Evolutionary conservation across 768 basidiomycete species (phyloP).

Genomic region (Trametes sanguinea): DNA sequence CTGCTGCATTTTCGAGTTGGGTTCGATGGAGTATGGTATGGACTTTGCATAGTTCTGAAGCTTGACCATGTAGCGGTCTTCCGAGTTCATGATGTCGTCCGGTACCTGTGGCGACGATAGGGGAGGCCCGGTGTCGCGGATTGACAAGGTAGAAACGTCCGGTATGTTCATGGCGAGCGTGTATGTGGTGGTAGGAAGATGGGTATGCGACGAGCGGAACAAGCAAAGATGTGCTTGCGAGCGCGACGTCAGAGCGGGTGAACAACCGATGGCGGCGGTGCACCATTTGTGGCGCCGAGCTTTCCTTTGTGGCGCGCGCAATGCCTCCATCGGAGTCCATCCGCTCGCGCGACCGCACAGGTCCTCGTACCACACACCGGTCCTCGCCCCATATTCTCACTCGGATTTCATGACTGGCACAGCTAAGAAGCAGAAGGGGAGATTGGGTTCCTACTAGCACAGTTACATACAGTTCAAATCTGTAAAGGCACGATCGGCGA

Average conservation of each 20-base stretch:
- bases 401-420: too few relatives aligned
- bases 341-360: neutral
- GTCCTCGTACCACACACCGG: neutral
- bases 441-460: too few relatives aligned
- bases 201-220: constrained; percentile 16
- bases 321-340: neutral
- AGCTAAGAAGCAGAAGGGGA: neutral
- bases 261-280: constrained; percentile 11
- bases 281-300: constrained; percentile 10
- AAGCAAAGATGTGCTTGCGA: constrained; percentile 32
- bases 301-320: constrained; percentile 7
- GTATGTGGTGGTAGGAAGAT: constrained; percentile 32
- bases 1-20: constrained; percentile 72
- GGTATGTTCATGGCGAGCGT: constrained; percentile 41
- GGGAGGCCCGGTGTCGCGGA: constrained; percentile 42
- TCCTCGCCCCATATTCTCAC: neutral
- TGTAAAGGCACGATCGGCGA: neutral
- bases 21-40: constrained; percentile 78
- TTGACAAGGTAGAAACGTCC: constrained; percentile 47
- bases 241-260: constrained; percentile 13
- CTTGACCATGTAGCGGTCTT: constrained; percentile 57
- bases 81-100: constrained; percentile 35
- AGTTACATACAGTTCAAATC: too few relatives aligned
- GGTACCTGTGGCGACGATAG: constrained; percentile 30
- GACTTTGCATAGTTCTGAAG: constrained; percentile 61